Evolutionary conservation across 345 rosid genomes (phyloP).

Genomic region (Linum tenue): DNA sequence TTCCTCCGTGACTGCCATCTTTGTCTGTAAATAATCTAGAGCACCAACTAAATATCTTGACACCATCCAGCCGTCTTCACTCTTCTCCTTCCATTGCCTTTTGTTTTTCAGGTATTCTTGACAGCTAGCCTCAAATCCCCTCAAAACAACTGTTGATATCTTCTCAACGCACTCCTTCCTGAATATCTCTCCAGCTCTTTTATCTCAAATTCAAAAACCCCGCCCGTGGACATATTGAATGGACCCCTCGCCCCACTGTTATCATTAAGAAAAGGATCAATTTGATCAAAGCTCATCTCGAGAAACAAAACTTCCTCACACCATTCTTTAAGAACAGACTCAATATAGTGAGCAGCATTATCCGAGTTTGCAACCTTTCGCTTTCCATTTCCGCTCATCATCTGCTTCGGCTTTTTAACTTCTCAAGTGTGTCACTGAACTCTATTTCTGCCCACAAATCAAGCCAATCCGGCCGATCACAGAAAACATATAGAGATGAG

Average conservation of each 20-base stretch:
- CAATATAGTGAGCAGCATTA: conserved; percentile 60
- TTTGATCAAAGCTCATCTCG: conserved; percentile 47
- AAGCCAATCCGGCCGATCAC: conserved; percentile 87
- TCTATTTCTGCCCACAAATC: conserved; percentile 86
- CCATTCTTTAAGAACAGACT: conserved; percentile 70
- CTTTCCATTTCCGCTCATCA: conserved; percentile 61
- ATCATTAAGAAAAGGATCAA: conserved; percentile 24
- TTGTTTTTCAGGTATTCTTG: conserved; percentile 71
- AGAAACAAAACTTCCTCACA: conserved; percentile 79
- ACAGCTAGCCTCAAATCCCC: conserved; percentile 72
- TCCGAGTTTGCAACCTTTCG: conserved; percentile 60
- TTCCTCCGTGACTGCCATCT: conserved; percentile 47
- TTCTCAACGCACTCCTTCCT: conserved; percentile 72
- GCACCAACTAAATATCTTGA: conserved; percentile 59
- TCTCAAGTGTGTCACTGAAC: conserved; percentile 53
- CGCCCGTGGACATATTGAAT: conserved; percentile 19
- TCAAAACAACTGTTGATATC: conserved; percentile 55
- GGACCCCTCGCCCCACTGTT: conserved; percentile 8
- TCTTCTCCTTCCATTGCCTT: conserved; percentile 74
- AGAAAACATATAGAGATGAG: conserved; percentile 73
- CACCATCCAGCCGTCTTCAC: conserved; percentile 60
- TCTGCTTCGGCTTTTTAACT: conserved; percentile 49
- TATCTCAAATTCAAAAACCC: conserved; percentile 52
- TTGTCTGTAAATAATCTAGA: conserved; percentile 67
- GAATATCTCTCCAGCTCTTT: conserved; percentile 50